A percentile compares a stretch with the other conserved stretches of the same genome.
phyloP scores from a whole-genome alignment of 2,329 filamentous ascomycete species.

The Aspergillus ruber region DNA sequence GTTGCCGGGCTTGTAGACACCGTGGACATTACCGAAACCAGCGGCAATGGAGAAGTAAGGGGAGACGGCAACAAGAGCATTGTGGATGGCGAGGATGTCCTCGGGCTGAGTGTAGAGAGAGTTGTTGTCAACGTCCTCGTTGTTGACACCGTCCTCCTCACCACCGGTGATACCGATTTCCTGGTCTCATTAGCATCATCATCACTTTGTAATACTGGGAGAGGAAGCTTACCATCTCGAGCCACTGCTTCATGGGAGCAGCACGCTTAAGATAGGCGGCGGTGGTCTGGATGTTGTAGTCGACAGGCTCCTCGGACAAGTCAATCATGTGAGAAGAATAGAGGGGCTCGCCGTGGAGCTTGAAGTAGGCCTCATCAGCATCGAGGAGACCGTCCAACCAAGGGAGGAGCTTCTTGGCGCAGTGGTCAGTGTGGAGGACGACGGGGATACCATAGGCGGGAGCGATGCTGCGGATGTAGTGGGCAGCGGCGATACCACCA shows the following conservation, averaged over 20 bases:
- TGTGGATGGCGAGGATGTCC: slow-evolving; percentile 88
- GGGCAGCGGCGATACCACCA: slow-evolving; percentile 79
- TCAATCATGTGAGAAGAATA: slow-evolving; percentile 99
- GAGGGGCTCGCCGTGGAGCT: slow-evolving; percentile 82
- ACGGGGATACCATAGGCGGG: slow-evolving; percentile 85
- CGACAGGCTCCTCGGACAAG: slow-evolving; percentile 81
- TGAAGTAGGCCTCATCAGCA: slow-evolving; percentile 92
- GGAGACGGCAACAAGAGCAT: slow-evolving; percentile 75
- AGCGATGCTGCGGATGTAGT: slow-evolving; percentile 86
- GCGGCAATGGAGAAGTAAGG: slow-evolving; percentile 98
- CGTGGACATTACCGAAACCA: slow-evolving; percentile 98
- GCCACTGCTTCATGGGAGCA: slow-evolving; percentile 96
- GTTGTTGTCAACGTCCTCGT: slow-evolving; percentile 95
- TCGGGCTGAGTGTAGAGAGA: slow-evolving; percentile 96
- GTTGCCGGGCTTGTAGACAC: slow-evolving; percentile 97
- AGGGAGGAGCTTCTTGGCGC: slow-evolving; percentile 97
- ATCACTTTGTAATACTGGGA: not conserved
- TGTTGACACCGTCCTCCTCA: slow-evolving; percentile 98
- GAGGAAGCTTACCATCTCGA: slow-evolving; percentile 72
- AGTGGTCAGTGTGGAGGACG: slow-evolving; percentile 95
- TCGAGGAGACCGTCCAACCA: slow-evolving; percentile 96
- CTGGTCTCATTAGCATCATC: slow-evolving; percentile 27
- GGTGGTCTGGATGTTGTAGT: slow-evolving; percentile 88
- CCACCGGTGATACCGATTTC: slow-evolving; percentile 93
- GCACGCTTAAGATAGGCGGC: slow-evolving; percentile 89